phyloP scores from a whole-genome alignment of 2,329 filamentous ascomycete species.

The Fusarium lateritium region DNA sequence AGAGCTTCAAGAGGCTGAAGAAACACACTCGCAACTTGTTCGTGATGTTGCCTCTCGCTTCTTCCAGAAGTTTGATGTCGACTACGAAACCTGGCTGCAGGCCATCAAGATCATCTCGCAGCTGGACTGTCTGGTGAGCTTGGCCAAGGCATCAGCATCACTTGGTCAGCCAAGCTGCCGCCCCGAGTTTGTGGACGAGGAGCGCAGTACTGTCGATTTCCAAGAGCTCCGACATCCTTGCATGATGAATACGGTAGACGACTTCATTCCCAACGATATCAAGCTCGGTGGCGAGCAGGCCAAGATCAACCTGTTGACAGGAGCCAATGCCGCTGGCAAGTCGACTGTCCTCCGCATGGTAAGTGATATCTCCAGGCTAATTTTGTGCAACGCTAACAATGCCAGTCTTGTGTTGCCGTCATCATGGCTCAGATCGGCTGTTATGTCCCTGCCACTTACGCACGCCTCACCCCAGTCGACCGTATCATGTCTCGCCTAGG shows the following conservation, averaged over 20 bases:
- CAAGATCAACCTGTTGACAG: slow-evolving; percentile 93
- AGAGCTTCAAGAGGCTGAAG: slow-evolving; percentile 91
- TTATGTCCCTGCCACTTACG: slow-evolving; percentile 86
- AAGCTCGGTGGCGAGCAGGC: slow-evolving; percentile 83
- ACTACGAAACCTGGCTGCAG: slow-evolving; percentile 88
- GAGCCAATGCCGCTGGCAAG: slow-evolving; percentile 97
- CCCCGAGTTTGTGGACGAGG: slow-evolving; percentile 87
- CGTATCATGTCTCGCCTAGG: slow-evolving; percentile 99
- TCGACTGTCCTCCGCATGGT: slow-evolving; percentile 97
- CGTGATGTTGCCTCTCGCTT: slow-evolving; percentile 89
- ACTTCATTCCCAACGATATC: slow-evolving; percentile 98
- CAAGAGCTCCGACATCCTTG: slow-evolving; percentile 94
- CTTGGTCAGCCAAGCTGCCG: slow-evolving; percentile 91
- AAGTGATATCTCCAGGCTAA: slow-evolving; percentile 51
- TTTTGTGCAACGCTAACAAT: slow-evolving; percentile 29
- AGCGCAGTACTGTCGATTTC: slow-evolving; percentile 91
- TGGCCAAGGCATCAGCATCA: slow-evolving; percentile 88
- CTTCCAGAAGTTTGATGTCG: slow-evolving; percentile 88
- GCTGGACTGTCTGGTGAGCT: slow-evolving; percentile 93
- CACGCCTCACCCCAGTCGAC: slow-evolving; percentile 89
- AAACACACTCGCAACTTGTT: slow-evolving; percentile 91
- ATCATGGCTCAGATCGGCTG: slow-evolving; percentile 98
- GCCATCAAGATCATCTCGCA: slow-evolving; percentile 93
- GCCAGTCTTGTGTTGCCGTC: slow-evolving; percentile 90
- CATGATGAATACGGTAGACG: slow-evolving; percentile 88